Evolutionary conservation across 768 basidiomycete species (phyloP), one percentile per base, ranked within the genome.

Genomic region (Tylopilus plumbeoviolaceoides): DNA sequence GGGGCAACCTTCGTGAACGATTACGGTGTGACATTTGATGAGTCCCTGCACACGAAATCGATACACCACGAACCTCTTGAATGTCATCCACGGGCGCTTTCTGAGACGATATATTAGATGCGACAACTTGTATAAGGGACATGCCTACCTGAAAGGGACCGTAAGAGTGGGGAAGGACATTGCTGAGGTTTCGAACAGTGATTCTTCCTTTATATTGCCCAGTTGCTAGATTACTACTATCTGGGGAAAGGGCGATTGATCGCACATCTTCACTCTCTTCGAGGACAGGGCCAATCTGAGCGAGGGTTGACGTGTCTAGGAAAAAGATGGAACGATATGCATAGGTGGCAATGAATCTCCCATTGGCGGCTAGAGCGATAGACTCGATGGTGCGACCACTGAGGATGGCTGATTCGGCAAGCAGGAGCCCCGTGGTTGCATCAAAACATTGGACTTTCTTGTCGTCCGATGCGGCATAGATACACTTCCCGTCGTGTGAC

Each of bases 81-180:
- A 36, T 2, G 36, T 47, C 15, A n/a, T 47, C 28, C 45, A 17
- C 14, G 35, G 35, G 15, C 35, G 15, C 11, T 36, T 36, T 36
- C 35, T 36, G 17, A 36, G 35, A 36, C 17, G 35, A 36, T 36
- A 36, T 17, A 36, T 36, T 36, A 39, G 28, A 18, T 8, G 48
- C 20, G n/a, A 17, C 35, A 6, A 8, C 8, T 17, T 33, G 8
- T 5, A 12, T 15, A 1, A 36, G 15, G 15, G 35, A 36, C 15
- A 36, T 36, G 35, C 51, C 23, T 31, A 49, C 51, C 14, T 40
- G 18, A n/a, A 51, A 51, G 4, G 51, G 39, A 33, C 46, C 46
- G 10, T 47, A 53, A 1, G 14, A 41, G 4, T 70, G 43, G 1
- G 48, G 43, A 39, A 56, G 48, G 25, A 50, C 7, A 18, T 12